phyloP scores from a whole-genome alignment of 495 filamentous ascomycete genomes.

The Paragyromitra xinjiangensis region DNA sequence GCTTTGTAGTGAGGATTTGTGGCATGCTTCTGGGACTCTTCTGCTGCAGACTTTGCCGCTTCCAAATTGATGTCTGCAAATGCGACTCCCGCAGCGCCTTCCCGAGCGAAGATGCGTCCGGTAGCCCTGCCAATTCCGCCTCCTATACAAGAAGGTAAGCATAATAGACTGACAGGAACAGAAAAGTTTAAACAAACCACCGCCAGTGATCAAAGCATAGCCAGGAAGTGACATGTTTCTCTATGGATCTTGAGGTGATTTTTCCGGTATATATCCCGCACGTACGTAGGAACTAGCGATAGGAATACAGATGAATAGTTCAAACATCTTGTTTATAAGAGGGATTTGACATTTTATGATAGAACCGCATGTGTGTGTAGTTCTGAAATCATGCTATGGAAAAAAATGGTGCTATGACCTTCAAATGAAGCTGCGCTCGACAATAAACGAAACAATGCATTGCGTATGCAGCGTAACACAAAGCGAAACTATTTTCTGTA shows the following conservation, averaged over 20 bases:
- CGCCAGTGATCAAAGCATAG: constrained; percentile 42
- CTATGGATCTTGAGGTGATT: background rate
- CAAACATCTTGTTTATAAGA: constrained; percentile 34
- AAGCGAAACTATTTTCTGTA: background rate
- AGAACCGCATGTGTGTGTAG: background rate
- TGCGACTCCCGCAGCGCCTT: constrained; percentile 58
- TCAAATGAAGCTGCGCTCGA: background rate
- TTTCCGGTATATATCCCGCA: background rate
- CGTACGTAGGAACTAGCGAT: background rate
- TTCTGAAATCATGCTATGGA: constrained; percentile 4
- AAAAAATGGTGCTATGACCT: constrained; percentile 2
- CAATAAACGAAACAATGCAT: constrained; percentile 24
- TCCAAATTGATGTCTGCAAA: constrained; percentile 60
- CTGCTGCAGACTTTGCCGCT: constrained; percentile 49
- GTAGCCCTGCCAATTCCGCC: constrained; percentile 59
- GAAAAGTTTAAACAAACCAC: constrained; percentile 24
- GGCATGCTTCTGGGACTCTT: constrained; percentile 54
- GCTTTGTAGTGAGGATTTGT: constrained; percentile 55
- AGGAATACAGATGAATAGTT: background rate
- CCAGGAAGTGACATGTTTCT: constrained; percentile 44
- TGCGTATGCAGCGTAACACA: background rate
- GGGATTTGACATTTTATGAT: background rate
- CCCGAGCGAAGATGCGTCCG: constrained; percentile 57
- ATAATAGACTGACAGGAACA: background rate
- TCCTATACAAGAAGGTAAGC: constrained; percentile 29